These are phyloP conservation scores for Celoporthe dispersa DNA, from an alignment of 2,329 filamentous ascomycete species.

Conservation along the genomic window DNA sequence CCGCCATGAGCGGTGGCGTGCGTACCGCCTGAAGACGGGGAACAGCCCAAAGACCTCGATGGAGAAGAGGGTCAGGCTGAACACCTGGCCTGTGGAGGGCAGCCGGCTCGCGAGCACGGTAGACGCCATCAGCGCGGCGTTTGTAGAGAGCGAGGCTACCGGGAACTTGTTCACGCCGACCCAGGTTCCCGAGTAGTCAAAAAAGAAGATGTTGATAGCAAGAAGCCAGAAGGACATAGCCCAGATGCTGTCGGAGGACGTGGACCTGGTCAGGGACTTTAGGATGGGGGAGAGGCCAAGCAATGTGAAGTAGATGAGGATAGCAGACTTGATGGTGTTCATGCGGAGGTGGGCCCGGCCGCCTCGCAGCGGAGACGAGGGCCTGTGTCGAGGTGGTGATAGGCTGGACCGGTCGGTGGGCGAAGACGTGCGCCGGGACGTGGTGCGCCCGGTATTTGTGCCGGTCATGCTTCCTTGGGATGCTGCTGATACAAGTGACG, in stretches of 20 bases:
- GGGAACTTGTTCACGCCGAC: slow-evolving; percentile 64
- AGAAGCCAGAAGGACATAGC: slow-evolving; percentile 93
- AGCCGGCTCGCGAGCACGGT: slow-evolving; percentile 91
- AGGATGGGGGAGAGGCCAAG: slow-evolving; percentile 93
- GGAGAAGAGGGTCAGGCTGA: slow-evolving; percentile 91
- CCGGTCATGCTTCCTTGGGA: slow-evolving; percentile 39
- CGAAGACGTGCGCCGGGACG: slow-evolving; percentile 37
- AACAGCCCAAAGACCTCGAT: slow-evolving; percentile 98
- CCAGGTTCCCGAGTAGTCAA: slow-evolving; percentile 83
- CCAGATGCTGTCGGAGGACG: slow-evolving; percentile 95
- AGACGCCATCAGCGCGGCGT: slow-evolving; percentile 94
- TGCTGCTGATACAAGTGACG: slow-evolving; percentile 55
- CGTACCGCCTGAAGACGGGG: slow-evolving; percentile 92
- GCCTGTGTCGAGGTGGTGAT: slow-evolving; percentile 39
- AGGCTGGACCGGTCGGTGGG: slow-evolving; percentile 37
- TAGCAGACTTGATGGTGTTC: slow-evolving; percentile 86
- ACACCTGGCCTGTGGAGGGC: slow-evolving; percentile 89
- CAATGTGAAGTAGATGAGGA: slow-evolving; percentile 90
- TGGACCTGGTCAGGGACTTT: slow-evolving; percentile 93
- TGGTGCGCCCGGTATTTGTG: slow-evolving; percentile 32
- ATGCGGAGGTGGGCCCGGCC: slow-evolving; percentile 59
- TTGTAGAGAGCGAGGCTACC: slow-evolving; percentile 78
- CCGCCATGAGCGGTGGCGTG: slow-evolving; percentile 78
- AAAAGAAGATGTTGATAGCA: slow-evolving; percentile 95
- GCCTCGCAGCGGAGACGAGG: slow-evolving; percentile 41